Evolutionary conservation across 768 basidiomycete species (phyloP).

Genomic region (Naganishia randhawae): DNA sequence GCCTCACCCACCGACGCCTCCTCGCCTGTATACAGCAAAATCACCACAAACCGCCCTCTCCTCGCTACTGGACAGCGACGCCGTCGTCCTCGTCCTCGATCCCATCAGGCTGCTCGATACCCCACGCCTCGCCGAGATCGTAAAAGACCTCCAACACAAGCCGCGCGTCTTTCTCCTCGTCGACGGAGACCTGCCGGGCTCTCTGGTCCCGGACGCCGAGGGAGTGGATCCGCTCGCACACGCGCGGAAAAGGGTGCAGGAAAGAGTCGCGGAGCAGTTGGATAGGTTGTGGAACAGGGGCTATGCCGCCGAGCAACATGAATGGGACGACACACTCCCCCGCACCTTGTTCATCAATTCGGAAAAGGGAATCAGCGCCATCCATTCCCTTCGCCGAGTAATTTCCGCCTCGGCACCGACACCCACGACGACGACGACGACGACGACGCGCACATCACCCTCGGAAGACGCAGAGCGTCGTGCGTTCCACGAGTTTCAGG

Average conservation of each 20-base stretch:
- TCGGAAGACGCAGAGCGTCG: not conserved
- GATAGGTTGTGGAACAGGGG: not conserved
- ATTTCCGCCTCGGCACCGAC: constrained; percentile 7
- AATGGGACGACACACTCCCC: not conserved
- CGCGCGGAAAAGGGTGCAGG: not conserved
- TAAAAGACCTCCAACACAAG: constrained; percentile 22
- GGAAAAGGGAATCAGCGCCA: constrained; percentile 17
- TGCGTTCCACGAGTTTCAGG: constrained; percentile 20
- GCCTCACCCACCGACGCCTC: not conserved
- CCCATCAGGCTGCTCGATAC: constrained; percentile 38
- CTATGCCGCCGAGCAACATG: not conserved
- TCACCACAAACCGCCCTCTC: constrained; percentile 31
- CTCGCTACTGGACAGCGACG: constrained; percentile 30
- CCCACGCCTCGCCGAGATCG: constrained; percentile 24
- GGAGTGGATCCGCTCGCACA: not conserved
- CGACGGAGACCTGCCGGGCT: constrained; percentile 33
- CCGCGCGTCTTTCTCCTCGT: constrained; percentile 34
- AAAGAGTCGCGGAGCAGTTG: not conserved
- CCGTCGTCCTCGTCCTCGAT: constrained; percentile 39
- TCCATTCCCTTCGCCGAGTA: not conserved
- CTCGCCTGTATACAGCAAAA: not conserved
- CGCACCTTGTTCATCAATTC: constrained; percentile 8
- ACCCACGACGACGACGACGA: not conserved
- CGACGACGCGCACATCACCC: not conserved
- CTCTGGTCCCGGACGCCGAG: not conserved